Evolutionary conservation across 257 asterid species (phyloP).

Genomic region (Nicotiana benthamiana): DNA sequence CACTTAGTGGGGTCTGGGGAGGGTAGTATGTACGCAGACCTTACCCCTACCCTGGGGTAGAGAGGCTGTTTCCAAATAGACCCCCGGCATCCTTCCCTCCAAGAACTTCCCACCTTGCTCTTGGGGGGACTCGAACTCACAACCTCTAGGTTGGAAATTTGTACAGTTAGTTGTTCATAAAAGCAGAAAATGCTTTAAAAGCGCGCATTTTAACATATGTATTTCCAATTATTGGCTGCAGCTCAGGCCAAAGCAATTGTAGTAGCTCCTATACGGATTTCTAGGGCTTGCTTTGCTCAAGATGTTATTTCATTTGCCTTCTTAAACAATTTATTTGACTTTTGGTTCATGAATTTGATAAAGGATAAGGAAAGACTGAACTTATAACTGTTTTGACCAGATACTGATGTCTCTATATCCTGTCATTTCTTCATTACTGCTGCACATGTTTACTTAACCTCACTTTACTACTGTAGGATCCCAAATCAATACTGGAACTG

Average conservation of each 20-base stretch:
- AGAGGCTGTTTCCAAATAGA: too few relatives aligned
- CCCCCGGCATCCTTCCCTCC: too few relatives aligned
- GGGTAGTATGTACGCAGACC: too few relatives aligned
- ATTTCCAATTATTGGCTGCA: neutral
- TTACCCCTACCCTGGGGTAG: too few relatives aligned
- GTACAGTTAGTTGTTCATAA: neutral
- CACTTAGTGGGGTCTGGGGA: too few relatives aligned
- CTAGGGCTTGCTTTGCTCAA: neutral
- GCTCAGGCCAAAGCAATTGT: neutral
- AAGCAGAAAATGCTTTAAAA: neutral
- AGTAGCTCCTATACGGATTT: neutral
- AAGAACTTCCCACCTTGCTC: too few relatives aligned
- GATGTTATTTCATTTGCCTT: neutral
- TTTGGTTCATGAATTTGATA: neutral
- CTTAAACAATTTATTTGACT: neutral
- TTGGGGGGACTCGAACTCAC: too few relatives aligned
- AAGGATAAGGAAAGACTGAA: neutral
- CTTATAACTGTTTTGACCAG: neutral
- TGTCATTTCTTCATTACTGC: neutral
- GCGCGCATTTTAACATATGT: neutral
- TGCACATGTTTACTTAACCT: neutral
- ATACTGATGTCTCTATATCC: neutral
- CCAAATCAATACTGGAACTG: neutral
- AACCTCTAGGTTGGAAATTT: too few relatives aligned
- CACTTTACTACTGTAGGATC: neutral